A percentile compares a stretch with the other conserved stretches of the same genome.
Evolutionary conservation across 225 moss, liverwort and hornwort genomes (phyloP).

Genomic region (Polytrichum commune): DNA sequence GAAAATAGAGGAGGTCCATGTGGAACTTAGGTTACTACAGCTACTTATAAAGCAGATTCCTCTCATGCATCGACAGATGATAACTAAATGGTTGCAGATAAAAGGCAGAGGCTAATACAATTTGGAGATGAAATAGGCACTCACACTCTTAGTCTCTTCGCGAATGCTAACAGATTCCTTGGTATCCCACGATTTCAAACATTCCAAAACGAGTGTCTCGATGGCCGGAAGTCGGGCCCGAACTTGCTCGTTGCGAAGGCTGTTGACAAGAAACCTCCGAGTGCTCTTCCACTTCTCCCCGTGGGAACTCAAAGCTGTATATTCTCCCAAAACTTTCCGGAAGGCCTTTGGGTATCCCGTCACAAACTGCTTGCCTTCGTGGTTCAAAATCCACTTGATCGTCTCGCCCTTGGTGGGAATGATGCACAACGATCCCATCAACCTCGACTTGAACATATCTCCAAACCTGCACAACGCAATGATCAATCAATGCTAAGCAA

Average conservation of each 20-base stretch:
- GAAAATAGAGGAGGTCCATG: too few species aligned
- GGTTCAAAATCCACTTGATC: slow-evolving; percentile 26
- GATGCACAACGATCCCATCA: slow-evolving; percentile 27
- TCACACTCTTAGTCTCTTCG: slow-evolving; percentile 29
- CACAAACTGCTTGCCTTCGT: slow-evolving; percentile 27
- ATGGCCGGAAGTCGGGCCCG: slow-evolving; percentile 16
- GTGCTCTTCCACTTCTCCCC: slow-evolving; percentile 38
- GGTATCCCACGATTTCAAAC: slow-evolving; percentile 14
- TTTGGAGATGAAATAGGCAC: neutral
- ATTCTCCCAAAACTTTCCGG: slow-evolving; percentile 24
- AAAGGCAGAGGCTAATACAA: too few species aligned
- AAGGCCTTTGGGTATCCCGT: slow-evolving; percentile 26
- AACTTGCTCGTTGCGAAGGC: slow-evolving; percentile 16
- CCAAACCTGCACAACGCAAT: slow-evolving; percentile 16
- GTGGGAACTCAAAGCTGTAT: slow-evolving; percentile 21
- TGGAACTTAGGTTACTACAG: neutral
- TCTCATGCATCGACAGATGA: neutral
- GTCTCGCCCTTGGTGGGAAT: slow-evolving; percentile 20
- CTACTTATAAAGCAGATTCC: neutral
- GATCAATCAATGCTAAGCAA: neutral
- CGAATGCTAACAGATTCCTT: slow-evolving; percentile 24
- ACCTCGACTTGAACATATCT: slow-evolving; percentile 31
- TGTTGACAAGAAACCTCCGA: slow-evolving; percentile 17
- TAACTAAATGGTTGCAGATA: neutral
- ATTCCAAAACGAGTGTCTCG: slow-evolving; percentile 19